A percentile compares a stretch with the other conserved stretches of the same genome.
These are phyloP conservation scores for Kurtzmaniella quercitrusa DNA, from an alignment of 1,139 yeast genomes.

Conservation along the genomic window DNA sequence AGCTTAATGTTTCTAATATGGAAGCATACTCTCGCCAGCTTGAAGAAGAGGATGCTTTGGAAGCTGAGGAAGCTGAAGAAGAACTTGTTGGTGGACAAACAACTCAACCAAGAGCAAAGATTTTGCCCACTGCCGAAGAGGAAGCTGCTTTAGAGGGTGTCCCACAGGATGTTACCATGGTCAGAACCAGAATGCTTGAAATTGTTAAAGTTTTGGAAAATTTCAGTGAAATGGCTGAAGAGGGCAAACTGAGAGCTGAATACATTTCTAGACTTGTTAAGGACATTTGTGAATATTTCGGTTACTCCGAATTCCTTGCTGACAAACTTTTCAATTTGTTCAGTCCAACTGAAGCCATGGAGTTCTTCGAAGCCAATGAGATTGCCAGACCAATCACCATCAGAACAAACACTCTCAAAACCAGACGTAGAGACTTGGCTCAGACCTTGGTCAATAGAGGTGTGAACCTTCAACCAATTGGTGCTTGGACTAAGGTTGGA, in stretches of 20 bases:
- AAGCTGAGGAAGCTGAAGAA: conserved; percentile 74
- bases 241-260: conserved; percentile 80
- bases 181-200: conserved; percentile 93
- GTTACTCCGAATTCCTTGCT: conserved; percentile 93
- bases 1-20: conserved; percentile 82
- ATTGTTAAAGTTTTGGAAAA: conserved; percentile 94
- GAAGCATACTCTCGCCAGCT: conserved; percentile 69
- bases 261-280: conserved; percentile 70
- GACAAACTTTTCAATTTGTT: conserved; percentile 88
- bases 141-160: conserved; percentile 41
- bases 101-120: conserved; percentile 65
- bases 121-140: conserved; percentile 60
- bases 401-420: conserved; percentile 90
- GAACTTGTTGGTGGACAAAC: conserved; percentile 61
- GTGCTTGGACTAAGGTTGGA: conserved; percentile 97
- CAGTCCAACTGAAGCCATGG: conserved; percentile 94
- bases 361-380: conserved; percentile 97
- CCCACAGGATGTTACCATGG: conserved; percentile 72
- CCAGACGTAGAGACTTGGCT: conserved; percentile 94
- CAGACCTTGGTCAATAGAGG: conserved; percentile 95
- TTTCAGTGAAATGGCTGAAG: conserved; percentile 79
- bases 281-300: conserved; percentile 92
- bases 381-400: conserved; percentile 94
- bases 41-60: conserved; percentile 69
- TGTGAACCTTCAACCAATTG: conserved; percentile 94